These are phyloP conservation scores for Meira miltonrushii DNA, from an alignment of 1,284 basidiomycete species.

Conservation along the genomic window DNA sequence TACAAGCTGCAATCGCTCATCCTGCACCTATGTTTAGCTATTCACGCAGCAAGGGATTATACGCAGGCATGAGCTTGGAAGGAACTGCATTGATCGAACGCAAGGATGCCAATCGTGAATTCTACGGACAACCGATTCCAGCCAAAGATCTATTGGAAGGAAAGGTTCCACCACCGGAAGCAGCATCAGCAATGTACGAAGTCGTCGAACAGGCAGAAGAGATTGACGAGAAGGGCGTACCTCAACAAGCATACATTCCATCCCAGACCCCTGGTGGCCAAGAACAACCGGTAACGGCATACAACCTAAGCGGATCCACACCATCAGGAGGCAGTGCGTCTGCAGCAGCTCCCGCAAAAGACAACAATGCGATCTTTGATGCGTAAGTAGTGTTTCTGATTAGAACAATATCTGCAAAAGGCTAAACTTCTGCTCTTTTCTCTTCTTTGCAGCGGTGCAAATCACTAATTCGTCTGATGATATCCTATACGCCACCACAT, in stretches of 20 bases:
- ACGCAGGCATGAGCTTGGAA: constrained; percentile 89
- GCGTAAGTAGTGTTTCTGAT: constrained; percentile 9
- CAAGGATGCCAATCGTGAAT: constrained; percentile 70
- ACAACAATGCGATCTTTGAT: constrained; percentile 13
- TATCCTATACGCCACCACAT: too few species aligned
- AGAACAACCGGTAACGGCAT: constrained; percentile 11
- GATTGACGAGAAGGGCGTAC: constrained; percentile 63
- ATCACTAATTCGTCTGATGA: too few species aligned
- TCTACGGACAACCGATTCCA: constrained; percentile 87
- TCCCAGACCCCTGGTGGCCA: constrained; percentile 54
- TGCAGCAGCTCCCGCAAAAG: constrained; percentile 6
- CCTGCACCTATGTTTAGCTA: constrained; percentile 97
- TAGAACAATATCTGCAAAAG: too few species aligned
- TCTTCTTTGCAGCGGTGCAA: too few species aligned
- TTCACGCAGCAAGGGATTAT: constrained; percentile 89
- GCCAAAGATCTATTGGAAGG: constrained; percentile 84
- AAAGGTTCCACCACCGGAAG: constrained; percentile 90
- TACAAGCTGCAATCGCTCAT: constrained; percentile 79
- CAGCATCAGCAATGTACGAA: constrained; percentile 86
- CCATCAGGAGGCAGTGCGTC: not conserved
- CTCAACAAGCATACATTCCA: constrained; percentile 74
- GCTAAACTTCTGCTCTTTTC: too few species aligned
- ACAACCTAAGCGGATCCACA: constrained; percentile 12
- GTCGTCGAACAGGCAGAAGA: constrained; percentile 71
- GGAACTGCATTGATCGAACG: constrained; percentile 91